phyloP scores from a whole-genome alignment of 108 stramenopile genomes.

The Seminavis robusta region DNA sequence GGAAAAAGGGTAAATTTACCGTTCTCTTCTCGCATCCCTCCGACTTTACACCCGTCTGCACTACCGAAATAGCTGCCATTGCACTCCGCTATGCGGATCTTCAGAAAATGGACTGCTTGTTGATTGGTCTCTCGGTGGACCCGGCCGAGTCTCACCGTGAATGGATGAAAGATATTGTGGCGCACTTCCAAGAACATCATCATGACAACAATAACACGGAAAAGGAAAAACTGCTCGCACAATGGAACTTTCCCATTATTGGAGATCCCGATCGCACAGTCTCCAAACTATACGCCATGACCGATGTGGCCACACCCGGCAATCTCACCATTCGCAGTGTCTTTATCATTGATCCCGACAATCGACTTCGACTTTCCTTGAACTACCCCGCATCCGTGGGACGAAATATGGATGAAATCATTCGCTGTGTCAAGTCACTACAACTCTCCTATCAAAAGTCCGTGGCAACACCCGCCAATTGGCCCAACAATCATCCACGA shows the following conservation, averaged over 20 bases:
- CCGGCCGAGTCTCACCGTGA: conserved; percentile 68
- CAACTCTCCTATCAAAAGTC: conserved; percentile 58
- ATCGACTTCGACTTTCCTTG: conserved; percentile 70
- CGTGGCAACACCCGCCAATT: conserved; percentile 70
- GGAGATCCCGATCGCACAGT: conserved; percentile 75
- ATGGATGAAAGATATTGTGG: conserved; percentile 73
- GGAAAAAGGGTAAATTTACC: conserved; percentile 77
- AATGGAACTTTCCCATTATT: conserved; percentile 76
- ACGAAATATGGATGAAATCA: conserved; percentile 81
- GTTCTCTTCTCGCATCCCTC: conserved; percentile 78
- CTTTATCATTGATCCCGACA: conserved; percentile 78
- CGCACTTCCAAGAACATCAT: conserved; percentile 61
- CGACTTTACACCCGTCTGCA: conserved; percentile 86
- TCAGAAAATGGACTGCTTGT: conserved; percentile 44
- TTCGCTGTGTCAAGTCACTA: conserved; percentile 68
- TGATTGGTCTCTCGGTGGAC: conserved; percentile 68
- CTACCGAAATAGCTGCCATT: conserved; percentile 82
- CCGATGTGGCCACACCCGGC: conserved; percentile 53
- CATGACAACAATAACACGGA: too few species aligned
- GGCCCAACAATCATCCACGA: conserved; percentile 62
- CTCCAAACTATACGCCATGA: conserved; percentile 61
- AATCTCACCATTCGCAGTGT: conserved; percentile 76
- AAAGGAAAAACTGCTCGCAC: too few species aligned
- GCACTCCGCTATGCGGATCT: conserved; percentile 70
- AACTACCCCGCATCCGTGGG: conserved; percentile 85